Evolutionary conservation across 352 stramenopile genomes (phyloP), one percentile per base, ranked within the genome.

Genomic region (Pythium volutum): DNA sequence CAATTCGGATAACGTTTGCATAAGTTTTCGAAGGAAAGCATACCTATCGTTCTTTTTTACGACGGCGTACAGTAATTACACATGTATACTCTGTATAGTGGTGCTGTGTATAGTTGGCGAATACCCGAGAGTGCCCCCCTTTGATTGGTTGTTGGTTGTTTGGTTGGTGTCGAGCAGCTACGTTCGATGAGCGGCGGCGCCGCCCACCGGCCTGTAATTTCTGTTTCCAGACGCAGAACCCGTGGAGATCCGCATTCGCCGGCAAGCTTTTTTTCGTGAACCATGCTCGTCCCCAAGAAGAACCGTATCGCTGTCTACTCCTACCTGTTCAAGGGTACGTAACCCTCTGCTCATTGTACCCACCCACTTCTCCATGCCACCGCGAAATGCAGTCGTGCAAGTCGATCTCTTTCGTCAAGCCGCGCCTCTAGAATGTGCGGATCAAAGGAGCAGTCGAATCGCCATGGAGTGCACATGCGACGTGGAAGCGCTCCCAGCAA

Each of bases 271-370:
- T n/a, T 73, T 81, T 82, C 73, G 61, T 84, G 69, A 79, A 91
- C 68, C 75, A 93, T 93, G 85, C 86, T 95, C 79, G 86, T 99
- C 80, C 88, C 95, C 55, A 99, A 99, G 87, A 96, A 98, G 81
- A 98, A 98, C 89, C 95, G 97, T 76, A 98, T 99, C 78, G 95
- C 94, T 77, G 95, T 98, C 72, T 99, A 99, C 88, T 98, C 89
- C 59, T 98, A 99, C 91, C 95, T 99, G 55, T 98, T 97, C 80
- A 97, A 97, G 77, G 80, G 79, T 91, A 73, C 71, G 75, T 86
- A 43, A 11, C 23, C 42, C 38, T 20, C 9, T 20, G 33, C 18
- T 2, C 26, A 27, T 36, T 27, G 31, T 41, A 56, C 23, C 49
- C 31, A 46, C 31, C 20, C 3, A 4, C 47, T 25, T 18, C 10